Evolutionary conservation across 176 grass and related monocot genomes (phyloP).

Genomic region (Poa pratensis): DNA sequence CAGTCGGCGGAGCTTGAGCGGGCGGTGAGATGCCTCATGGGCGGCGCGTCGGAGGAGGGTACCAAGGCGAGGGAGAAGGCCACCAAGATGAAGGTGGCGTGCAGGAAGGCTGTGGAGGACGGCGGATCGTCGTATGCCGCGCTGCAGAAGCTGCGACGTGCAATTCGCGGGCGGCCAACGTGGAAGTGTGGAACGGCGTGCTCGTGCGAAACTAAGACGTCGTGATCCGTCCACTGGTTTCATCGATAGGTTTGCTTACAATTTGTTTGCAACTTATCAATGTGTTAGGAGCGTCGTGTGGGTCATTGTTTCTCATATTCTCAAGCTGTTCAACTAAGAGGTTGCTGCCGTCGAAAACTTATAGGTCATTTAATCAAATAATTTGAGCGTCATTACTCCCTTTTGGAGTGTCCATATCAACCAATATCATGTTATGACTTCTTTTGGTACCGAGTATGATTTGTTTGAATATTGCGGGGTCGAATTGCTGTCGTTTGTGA

Average conservation of each 20-base stretch:
- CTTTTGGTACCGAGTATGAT: too few relatives aligned
- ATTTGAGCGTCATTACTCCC: too few relatives aligned
- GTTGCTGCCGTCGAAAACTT: neutral
- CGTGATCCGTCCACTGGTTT: too few relatives aligned
- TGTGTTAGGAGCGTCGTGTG: neutral
- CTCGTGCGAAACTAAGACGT: neutral
- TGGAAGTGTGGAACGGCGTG: neutral
- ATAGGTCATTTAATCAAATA: neutral
- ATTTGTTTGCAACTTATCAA: neutral
- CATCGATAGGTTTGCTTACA: too few relatives aligned
- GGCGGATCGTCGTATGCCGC: slow-evolving; percentile 40
- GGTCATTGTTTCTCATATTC: neutral
- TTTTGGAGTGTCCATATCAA: too few relatives aligned
- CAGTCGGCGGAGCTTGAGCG: slow-evolving; percentile 54
- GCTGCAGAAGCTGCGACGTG: slow-evolving; percentile 31
- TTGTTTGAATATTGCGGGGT: too few relatives aligned
- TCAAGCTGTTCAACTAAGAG: neutral
- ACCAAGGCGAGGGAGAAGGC: slow-evolving; percentile 44
- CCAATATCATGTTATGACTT: too few relatives aligned
- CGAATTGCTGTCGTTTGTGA: too few relatives aligned
- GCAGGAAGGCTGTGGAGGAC: slow-evolving; percentile 36
- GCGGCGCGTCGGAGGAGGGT: slow-evolving; percentile 40
- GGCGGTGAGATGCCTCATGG: slow-evolving; percentile 49
- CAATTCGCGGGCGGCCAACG: neutral
- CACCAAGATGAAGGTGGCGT: slow-evolving; percentile 38